Evolutionary conservation across 306 rosid genomes (phyloP), one percentile per base, ranked within the genome.

Genomic region (Begonia loranthoides): DNA sequence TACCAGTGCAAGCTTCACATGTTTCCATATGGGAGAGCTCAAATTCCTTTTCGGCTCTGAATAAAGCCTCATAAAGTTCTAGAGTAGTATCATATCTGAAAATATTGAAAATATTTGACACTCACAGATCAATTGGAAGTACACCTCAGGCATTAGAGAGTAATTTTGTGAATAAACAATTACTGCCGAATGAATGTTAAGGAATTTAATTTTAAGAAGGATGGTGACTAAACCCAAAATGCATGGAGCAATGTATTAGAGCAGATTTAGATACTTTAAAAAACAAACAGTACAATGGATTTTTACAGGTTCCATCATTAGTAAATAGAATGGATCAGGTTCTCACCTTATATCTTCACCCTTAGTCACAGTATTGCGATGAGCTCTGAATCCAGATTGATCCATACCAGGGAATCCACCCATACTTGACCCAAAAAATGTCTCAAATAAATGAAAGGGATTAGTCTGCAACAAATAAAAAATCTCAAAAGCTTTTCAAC

Each of bases 321-420:
- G 36, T 4, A 7, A 5, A 28, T 28, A 28, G 9, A 28, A n/a
- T n/a, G 15, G 47, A 43, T 10, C 47, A 43, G 36, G 14, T 43
- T n/a, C 90, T 82, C 67, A 86, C 99, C 99, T 93, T 19, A 90
- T 68, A 59, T 90, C 99, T 72, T 86, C 87, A 58, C 99, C 99
- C 79, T 90, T 90, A 11, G 87, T 82, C 50, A 82, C 86, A 8
- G 99, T 74, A 56, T 85, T 90, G 50, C 95, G 82, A 28, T 73
- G 94, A 49, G 99, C 64, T 70, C 85, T 79, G 64, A 85, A 90
- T 61, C 79, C 87, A 66, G 85, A 48, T 45, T 72, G 76, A 67
- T 86, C 95, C 95, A 80, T 82, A 47, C 84, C 85, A 55, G 65
- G 28, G 65, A 90, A 90, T 52, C 95, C 95, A 45, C 87, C 86